phyloP scores from a whole-genome alignment of 352 stramenopile species.

The Thalassiosira allenii region DNA sequence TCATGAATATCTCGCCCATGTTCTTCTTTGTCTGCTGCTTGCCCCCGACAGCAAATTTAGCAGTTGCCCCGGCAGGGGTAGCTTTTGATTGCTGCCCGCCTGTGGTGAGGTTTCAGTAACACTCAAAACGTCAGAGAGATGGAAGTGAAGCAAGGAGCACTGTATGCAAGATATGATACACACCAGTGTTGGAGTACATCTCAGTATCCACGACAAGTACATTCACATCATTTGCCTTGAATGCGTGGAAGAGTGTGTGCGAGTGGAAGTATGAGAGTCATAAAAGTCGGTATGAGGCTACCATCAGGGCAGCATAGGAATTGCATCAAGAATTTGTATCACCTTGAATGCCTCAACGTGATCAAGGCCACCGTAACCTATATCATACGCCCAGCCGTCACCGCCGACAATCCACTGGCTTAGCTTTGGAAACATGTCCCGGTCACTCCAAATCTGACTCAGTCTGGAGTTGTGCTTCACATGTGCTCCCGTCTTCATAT shows the following conservation, averaged over 20 bases:
- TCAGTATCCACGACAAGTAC: conserved; percentile 86
- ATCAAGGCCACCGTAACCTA: conserved; percentile 82
- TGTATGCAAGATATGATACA: no score
- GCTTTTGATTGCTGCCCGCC: conserved; percentile 79
- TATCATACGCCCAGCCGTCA: conserved; percentile 87
- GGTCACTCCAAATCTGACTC: conserved; percentile 71
- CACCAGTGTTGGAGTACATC: conserved; percentile 43
- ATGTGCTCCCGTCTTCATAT: conserved; percentile 13
- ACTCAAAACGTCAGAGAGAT: neutral
- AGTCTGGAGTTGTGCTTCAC: conserved; percentile 53
- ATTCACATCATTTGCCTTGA: conserved; percentile 82
- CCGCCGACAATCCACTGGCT: conserved; percentile 85
- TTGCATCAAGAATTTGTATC: conserved; percentile 67
- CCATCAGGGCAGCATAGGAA: neutral
- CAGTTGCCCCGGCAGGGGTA: conserved; percentile 69
- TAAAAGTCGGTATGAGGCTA: neutral
- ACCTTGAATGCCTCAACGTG: conserved; percentile 76
- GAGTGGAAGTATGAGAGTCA: no score
- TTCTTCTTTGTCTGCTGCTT: conserved; percentile 90
- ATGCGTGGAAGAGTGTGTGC: neutral
- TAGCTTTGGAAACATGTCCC: conserved; percentile 84
- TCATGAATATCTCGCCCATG: conserved; percentile 92
- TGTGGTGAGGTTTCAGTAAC: conserved; percentile 40
- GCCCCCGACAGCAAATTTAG: conserved; percentile 79
- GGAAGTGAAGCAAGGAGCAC: no score